phyloP scores from a whole-genome alignment of 2,329 filamentous ascomycete species.

The Cercospora janseana region DNA sequence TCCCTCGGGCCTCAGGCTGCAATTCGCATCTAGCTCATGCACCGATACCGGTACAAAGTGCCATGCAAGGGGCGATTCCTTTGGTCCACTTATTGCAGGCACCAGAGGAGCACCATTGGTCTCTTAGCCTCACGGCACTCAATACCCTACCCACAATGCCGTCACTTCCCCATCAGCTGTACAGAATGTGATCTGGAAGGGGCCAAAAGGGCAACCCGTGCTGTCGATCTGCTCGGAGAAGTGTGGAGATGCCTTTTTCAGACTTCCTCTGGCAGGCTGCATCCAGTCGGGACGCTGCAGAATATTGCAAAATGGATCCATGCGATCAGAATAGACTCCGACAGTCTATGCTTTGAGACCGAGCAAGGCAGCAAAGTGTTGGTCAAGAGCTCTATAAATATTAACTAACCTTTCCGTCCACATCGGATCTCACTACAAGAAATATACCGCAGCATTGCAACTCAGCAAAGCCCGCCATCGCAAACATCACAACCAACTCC shows the following conservation, averaged over 20 bases:
- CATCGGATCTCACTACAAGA: not conserved
- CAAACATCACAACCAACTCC: not conserved
- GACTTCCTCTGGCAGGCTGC: constrained; percentile 19
- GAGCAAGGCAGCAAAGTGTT: not conserved
- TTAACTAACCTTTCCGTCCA: not conserved
- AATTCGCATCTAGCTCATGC: not conserved
- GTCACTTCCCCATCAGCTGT: not conserved
- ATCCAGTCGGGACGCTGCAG: constrained; percentile 14
- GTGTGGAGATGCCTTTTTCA: not conserved
- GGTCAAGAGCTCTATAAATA: constrained; percentile 8
- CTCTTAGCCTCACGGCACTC: not conserved
- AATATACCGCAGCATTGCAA: not conserved
- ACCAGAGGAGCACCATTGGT: constrained; percentile 2
- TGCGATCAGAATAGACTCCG: constrained; percentile 6
- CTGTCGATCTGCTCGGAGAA: constrained; percentile 18
- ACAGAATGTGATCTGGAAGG: not conserved
- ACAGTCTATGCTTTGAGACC: constrained; percentile 8
- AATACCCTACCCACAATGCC: not conserved
- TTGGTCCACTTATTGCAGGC: constrained; percentile 8
- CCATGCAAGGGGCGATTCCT: constrained; percentile 5
- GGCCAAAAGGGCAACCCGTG: constrained; percentile 21
- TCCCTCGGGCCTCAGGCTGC: not conserved
- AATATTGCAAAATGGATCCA: not conserved
- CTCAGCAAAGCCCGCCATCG: too few relatives aligned
- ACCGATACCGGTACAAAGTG: not conserved